phyloP scores from a whole-genome alignment of 192 early-diverging fungal genomes.

The Funneliformis geosporum region DNA sequence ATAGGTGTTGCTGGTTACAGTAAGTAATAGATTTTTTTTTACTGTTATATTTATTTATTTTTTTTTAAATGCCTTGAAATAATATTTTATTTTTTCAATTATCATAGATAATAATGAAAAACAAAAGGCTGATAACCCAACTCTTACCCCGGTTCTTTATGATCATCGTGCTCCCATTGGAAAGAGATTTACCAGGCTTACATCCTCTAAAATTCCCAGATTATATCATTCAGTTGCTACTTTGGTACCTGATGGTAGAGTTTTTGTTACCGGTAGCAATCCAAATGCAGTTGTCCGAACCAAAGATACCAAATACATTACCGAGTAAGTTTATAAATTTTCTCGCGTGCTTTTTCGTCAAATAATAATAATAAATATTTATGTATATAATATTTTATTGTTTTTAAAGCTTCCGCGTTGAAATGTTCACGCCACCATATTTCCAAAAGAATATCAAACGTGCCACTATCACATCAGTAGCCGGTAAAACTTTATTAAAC shows the following conservation, averaged over 20 bases:
- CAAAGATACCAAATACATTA: slow-evolving; percentile 36
- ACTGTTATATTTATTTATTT: not conserved
- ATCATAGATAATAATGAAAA: not conserved
- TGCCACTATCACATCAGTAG: not conserved
- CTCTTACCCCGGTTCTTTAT: slow-evolving; percentile 55
- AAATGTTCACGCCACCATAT: slow-evolving; percentile 58
- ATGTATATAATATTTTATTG: slow-evolving; percentile 45
- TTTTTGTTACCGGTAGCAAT: slow-evolving; percentile 45
- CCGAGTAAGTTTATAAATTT: slow-evolving; percentile 42
- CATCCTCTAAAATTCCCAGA: slow-evolving; percentile 47
- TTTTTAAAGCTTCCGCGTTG: slow-evolving; percentile 46
- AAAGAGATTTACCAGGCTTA: slow-evolving; percentile 34
- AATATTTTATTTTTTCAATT: not conserved
- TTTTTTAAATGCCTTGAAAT: too few relatives aligned
- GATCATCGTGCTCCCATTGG: slow-evolving; percentile 41
- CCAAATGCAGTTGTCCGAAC: slow-evolving; percentile 33
- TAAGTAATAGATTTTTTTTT: not conserved
- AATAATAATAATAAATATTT: slow-evolving; percentile 3
- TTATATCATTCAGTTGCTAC: slow-evolving; percentile 64
- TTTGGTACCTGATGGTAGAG: slow-evolving; percentile 44
- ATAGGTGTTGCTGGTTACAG: slow-evolving; percentile 58
- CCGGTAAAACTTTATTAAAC: not conserved
- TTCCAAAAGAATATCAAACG: slow-evolving; percentile 6
- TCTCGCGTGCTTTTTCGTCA: not conserved
- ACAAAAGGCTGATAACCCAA: slow-evolving; percentile 41